Conservation (phyloP, 345 rosid genomes). For the Corymbia maculata region DNA sequence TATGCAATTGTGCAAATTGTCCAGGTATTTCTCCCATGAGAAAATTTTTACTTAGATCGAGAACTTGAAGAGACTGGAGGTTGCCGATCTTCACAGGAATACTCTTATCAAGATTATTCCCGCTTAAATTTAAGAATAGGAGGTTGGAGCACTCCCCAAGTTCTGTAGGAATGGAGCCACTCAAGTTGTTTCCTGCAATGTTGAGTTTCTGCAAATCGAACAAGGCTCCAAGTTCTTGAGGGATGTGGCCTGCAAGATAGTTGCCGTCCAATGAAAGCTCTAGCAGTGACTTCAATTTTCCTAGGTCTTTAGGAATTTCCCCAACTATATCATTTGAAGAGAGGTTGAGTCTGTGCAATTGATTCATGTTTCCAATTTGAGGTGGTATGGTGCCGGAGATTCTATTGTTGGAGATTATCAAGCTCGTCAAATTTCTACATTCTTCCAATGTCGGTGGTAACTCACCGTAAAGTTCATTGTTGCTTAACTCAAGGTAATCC, state of each 20-base stretch:
- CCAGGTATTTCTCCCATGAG: background rate
- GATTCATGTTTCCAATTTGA: background rate
- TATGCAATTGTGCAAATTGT: background rate
- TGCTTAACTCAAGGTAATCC: background rate
- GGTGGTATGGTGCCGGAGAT: background rate
- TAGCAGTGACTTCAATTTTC: background rate
- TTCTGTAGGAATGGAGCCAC: background rate
- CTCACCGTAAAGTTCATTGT: background rate
- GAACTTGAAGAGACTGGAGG: background rate
- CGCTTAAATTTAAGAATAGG: slow-evolving; percentile 14
- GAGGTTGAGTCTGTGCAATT: background rate
- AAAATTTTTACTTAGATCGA: background rate
- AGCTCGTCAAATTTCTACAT: background rate
- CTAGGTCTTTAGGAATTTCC: slow-evolving; percentile 7
- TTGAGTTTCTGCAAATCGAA: background rate
- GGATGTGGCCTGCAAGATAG: slow-evolving; percentile 6
- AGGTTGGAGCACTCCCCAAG: background rate
- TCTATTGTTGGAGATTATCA: background rate
- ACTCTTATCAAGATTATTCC: background rate
- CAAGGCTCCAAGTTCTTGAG: slow-evolving; percentile 8
- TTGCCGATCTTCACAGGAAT: slow-evolving; percentile 9
- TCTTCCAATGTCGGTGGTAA: background rate
- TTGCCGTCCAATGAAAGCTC: slow-evolving; percentile 4
- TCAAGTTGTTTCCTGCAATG: slow-evolving; percentile 13
- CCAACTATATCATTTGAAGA: background rate